phyloP scores from a whole-genome alignment of 2,329 filamentous ascomycete genomes.

The Pyrenochaeta sp. region DNA sequence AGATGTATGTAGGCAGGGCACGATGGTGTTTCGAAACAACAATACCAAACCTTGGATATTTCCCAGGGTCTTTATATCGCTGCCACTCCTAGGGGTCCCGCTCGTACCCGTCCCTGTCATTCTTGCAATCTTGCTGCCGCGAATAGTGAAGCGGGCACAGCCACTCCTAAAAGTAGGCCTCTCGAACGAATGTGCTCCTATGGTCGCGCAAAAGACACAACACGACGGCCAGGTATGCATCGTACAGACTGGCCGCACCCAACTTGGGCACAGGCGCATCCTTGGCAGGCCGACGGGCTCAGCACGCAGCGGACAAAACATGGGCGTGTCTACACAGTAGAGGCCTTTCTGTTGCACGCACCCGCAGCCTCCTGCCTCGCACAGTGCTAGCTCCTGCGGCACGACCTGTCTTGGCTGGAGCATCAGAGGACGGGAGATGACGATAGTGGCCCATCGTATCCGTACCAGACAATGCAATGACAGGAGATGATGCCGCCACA shows the following conservation, averaged over 20 bases:
- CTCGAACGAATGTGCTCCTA: slow-evolving; percentile 1
- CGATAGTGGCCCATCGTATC: slow-evolving; percentile 10
- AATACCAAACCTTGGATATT: slow-evolving; percentile 16
- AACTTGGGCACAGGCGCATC: too few species aligned
- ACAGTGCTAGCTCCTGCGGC: not conserved
- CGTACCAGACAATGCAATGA: slow-evolving; percentile 2
- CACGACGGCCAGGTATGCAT: not conserved
- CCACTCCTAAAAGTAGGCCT: slow-evolving; percentile 12
- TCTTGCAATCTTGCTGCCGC: slow-evolving; percentile 14
- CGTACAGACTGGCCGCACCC: too few species aligned
- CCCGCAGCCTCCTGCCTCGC: not conserved
- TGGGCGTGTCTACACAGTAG: too few species aligned
- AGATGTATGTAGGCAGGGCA: too few species aligned
- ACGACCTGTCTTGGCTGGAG: slow-evolving; percentile 1
- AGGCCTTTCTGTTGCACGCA: not conserved
- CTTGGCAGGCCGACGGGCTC: too few species aligned
- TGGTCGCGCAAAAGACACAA: slow-evolving; percentile 1
- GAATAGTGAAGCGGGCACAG: slow-evolving; percentile 21
- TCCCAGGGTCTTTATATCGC: slow-evolving; percentile 22
- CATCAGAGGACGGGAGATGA: not conserved
- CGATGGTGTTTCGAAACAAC: slow-evolving; percentile 25
- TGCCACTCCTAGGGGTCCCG: slow-evolving; percentile 11
- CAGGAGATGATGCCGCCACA: slow-evolving; percentile 8
- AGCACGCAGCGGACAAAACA: too few species aligned
- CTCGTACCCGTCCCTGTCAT: slow-evolving; percentile 15